phyloP scores from a whole-genome alignment of 495 filamentous ascomycete genomes.

The Aspergillus nanangensis region DNA sequence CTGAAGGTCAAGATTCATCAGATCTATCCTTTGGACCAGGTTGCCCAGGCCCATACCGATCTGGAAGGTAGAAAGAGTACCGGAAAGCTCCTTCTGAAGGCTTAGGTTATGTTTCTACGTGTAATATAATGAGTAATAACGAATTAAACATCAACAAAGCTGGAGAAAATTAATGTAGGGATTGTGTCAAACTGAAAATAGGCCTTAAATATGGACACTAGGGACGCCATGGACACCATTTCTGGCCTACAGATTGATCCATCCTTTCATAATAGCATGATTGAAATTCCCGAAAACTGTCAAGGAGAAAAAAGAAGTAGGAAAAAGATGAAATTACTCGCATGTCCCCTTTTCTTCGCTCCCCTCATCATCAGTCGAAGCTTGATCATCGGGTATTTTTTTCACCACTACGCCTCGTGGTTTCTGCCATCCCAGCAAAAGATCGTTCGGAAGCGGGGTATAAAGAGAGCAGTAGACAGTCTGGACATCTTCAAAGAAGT shows the following conservation, averaged over 20 bases:
- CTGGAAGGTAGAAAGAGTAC: slow-evolving; percentile 78
- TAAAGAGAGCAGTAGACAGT: slow-evolving; percentile 55
- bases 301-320: too few relatives aligned
- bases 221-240: too few relatives aligned
- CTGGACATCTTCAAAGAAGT: slow-evolving; percentile 54
- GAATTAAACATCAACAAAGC: too few relatives aligned
- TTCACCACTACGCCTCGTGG: slow-evolving; percentile 34
- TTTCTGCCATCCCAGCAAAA: slow-evolving; percentile 63
- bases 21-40: slow-evolving; percentile 74
- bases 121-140: too few relatives aligned
- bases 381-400: slow-evolving; percentile 10
- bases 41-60: slow-evolving; percentile 71
- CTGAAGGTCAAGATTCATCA: slow-evolving; percentile 75
- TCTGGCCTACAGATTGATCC: too few relatives aligned
- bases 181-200: too few relatives aligned
- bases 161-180: too few relatives aligned
- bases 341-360: too few relatives aligned
- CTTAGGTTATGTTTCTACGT: not conserved
- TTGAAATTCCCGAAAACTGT: too few relatives aligned
- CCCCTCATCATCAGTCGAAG: slow-evolving; percentile 5
- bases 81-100: slow-evolving; percentile 58
- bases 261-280: too few relatives aligned
- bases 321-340: too few relatives aligned
- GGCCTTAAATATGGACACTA: too few relatives aligned
- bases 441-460: slow-evolving; percentile 63